Evolutionary conservation across 768 basidiomycete species (phyloP), one percentile per base, ranked within the genome.

Genomic region (Leccinellum luteum): DNA sequence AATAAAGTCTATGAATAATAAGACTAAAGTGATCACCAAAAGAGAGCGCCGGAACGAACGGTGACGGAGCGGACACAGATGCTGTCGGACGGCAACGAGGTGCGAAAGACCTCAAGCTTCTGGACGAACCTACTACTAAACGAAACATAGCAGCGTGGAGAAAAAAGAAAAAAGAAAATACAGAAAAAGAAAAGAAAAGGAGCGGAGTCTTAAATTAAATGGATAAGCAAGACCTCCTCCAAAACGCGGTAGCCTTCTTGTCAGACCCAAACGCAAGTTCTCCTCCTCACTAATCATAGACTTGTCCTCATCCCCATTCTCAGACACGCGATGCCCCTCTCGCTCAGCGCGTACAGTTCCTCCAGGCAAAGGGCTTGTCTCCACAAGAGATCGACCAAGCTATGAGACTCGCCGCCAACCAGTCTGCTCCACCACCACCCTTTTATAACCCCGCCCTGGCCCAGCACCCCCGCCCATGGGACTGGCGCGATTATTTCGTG

Each of bases 401-500:
- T 1, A 71, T 98, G 68, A 81, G 81, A 57, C 87, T 86, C 68
- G 81, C 86, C 0, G 71, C 84, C 17, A 70, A 53, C 38, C 66
- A 70, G 43, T 57, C 56, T 57, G 52, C 14, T 38, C 67, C 21
- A 62, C 59, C 30, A 38, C 43, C 31, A 66, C 58, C 72, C 54
- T 65, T 71, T 1, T 89, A 85, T 72, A 76, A 72, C 3, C 74
- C 78, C 1, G n/a, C 41, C 0, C 19, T 19, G 19, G 73, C 78
- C 60, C 69, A 75, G 15, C 78, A 75, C 65, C 74, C 73, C 25
- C 66, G 74, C 23, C 84, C 82, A 9, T 86, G 91, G 83, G 96
- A 98, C 72, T 99, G 97, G 97, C 80, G 95, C 57, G 97, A 99
- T 74, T 93, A 96, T 73, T 99, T 98, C 71, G 94, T 95, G 68